Percentiles rank a stretch among this genome's conserved stretches.
These are phyloP conservation scores for Beauveria australis DNA, from an alignment of 2,329 filamentous ascomycete genomes.

Conservation along the genomic window DNA sequence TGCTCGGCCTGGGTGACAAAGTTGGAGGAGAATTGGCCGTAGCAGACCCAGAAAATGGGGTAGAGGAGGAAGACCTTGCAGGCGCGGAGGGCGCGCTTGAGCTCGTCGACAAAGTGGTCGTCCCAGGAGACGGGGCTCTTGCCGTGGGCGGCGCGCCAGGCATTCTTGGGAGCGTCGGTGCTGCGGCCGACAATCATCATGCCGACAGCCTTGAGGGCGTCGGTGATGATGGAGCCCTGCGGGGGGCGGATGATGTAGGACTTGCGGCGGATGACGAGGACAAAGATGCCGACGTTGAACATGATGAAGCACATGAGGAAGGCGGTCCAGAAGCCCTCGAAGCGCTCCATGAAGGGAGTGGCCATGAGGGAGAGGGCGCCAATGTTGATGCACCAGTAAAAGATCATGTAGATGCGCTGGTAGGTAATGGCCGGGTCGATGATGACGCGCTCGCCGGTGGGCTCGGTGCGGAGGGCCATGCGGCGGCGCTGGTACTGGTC, in stretches of 20 bases:
- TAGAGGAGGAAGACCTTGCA: slow-evolving; percentile 65
- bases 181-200: slow-evolving; percentile 34
- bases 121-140: slow-evolving; percentile 48
- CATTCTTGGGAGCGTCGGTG: slow-evolving; percentile 57
- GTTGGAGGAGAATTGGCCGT: slow-evolving; percentile 60
- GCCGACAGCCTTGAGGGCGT: slow-evolving; percentile 47
- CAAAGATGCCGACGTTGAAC: slow-evolving; percentile 51
- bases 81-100: slow-evolving; percentile 57
- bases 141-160: slow-evolving; percentile 48
- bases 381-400: slow-evolving; percentile 67
- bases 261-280: slow-evolving; percentile 40
- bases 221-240: slow-evolving; percentile 55
- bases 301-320: slow-evolving; percentile 50
- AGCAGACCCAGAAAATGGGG: slow-evolving; percentile 60
- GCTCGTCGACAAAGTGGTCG: slow-evolving; percentile 63
- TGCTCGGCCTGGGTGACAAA: slow-evolving; percentile 53
- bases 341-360: slow-evolving; percentile 59
- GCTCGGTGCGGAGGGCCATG: slow-evolving; percentile 41
- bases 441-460: slow-evolving; percentile 50
- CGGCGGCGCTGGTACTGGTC: slow-evolving; percentile 54
- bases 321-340: slow-evolving; percentile 60
- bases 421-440: slow-evolving; percentile 60
- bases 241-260: slow-evolving; percentile 44
- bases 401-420: slow-evolving; percentile 64
- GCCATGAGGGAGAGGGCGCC: slow-evolving; percentile 61